Evolutionary conservation across 495 filamentous ascomycete species (phyloP).

Genomic region (Cercophora newfieldiana): DNA sequence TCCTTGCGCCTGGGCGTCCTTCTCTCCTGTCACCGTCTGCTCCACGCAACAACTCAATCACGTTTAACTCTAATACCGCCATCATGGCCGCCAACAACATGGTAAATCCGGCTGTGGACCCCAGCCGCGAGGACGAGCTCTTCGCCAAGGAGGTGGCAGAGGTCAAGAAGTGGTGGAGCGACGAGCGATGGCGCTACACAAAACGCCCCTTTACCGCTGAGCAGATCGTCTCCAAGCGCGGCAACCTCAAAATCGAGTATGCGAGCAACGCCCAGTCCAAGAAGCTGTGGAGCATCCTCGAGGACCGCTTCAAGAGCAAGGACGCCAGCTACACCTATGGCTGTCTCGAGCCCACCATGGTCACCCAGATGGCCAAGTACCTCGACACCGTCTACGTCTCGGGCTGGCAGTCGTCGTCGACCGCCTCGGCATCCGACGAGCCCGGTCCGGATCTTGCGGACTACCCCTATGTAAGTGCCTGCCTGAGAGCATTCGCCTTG

Average conservation of each 20-base stretch:
- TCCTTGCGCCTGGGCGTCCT: not conserved
- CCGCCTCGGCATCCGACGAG: conserved; percentile 90
- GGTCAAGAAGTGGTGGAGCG: conserved; percentile 92
- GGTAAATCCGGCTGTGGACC: conserved; percentile 51
- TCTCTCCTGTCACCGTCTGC: not conserved
- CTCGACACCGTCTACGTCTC: conserved; percentile 98
- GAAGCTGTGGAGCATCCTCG: conserved; percentile 92
- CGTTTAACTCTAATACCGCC: conserved; percentile 21
- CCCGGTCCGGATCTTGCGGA: conserved; percentile 97
- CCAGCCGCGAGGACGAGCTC: conserved; percentile 74
- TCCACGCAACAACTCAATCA: not conserved
- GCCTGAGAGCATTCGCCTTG: not conserved
- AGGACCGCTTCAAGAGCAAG: conserved; percentile 80
- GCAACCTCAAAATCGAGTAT: conserved; percentile 88
- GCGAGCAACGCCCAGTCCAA: conserved; percentile 83
- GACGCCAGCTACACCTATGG: conserved; percentile 94
- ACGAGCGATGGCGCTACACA: conserved; percentile 88
- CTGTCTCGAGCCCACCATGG: conserved; percentile 95
- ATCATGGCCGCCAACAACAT: conserved; percentile 59
- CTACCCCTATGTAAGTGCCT: conserved; percentile 77
- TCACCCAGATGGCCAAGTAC: conserved; percentile 99
- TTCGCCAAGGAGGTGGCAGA: conserved; percentile 79
- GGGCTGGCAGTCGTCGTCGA: conserved; percentile 97
- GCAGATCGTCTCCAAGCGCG: conserved; percentile 93
- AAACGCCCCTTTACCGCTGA: conserved; percentile 92